phyloP scores from a whole-genome alignment of 148 eudicot species.

The Spergularia bocconei region DNA sequence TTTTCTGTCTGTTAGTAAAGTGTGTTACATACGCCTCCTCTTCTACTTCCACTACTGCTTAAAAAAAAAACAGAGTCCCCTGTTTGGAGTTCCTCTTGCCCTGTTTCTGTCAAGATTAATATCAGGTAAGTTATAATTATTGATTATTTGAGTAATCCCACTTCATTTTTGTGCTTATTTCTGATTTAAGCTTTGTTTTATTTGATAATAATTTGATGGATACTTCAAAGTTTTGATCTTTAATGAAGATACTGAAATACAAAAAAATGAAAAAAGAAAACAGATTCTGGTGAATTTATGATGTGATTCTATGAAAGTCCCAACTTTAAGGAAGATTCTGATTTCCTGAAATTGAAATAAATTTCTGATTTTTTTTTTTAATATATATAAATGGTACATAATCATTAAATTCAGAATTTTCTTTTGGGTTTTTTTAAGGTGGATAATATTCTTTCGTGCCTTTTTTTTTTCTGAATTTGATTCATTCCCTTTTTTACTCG shows the following conservation, averaged over 20 bases:
- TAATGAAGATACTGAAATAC: neutral
- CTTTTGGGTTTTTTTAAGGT: neutral
- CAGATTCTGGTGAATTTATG: constrained; percentile 5
- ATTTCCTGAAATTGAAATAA: constrained; percentile 1
- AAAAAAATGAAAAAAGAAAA: neutral
- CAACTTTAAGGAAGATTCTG: constrained; percentile 24
- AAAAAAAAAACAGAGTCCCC: neutral
- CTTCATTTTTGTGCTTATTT: neutral
- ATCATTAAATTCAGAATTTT: neutral
- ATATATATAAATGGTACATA: neutral
- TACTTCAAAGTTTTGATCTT: constrained; percentile 9
- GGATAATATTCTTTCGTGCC: constrained; percentile 1
- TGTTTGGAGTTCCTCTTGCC: neutral
- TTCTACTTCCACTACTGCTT: too few relatives aligned
- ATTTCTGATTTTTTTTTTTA: neutral
- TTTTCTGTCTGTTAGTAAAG: neutral
- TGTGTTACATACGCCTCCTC: too few relatives aligned
- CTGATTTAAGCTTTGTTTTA: neutral
- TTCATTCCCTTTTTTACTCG: neutral
- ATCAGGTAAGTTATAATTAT: neutral
- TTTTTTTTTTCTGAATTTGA: neutral
- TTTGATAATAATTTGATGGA: neutral
- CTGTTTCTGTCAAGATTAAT: neutral
- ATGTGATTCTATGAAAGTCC: neutral
- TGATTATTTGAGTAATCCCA: neutral